phyloP scores from a whole-genome alignment of 2,329 filamentous ascomycete species.

The Colletotrichum sp. region DNA sequence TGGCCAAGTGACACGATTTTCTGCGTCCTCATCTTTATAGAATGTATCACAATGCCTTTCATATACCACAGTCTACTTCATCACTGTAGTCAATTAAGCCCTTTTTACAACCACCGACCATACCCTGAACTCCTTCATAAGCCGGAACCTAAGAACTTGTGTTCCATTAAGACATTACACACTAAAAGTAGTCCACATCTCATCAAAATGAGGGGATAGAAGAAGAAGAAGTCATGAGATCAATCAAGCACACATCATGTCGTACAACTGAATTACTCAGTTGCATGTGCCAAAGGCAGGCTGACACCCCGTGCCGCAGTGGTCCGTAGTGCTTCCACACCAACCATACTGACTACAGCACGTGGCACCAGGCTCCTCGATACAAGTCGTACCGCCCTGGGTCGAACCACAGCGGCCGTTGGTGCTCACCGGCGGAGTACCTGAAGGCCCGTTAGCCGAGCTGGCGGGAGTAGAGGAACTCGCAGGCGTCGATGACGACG shows the following conservation, averaged over 20 bases:
- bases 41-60: neutral
- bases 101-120: neutral
- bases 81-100: neutral
- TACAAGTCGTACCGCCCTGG: slow-evolving; percentile 27
- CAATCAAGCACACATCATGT: neutral
- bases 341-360: slow-evolving; percentile 27
- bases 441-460: neutral
- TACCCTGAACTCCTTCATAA: neutral
- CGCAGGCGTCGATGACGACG: neutral
- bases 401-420: slow-evolving; percentile 32
- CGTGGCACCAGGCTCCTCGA: slow-evolving; percentile 21
- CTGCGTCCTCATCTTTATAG: neutral
- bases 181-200: neutral
- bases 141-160: neutral
- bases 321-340: slow-evolving; percentile 24
- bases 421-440: slow-evolving; percentile 14
- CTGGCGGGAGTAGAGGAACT: neutral
- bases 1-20: neutral
- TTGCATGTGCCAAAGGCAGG: slow-evolving; percentile 16
- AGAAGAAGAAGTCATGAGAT: neutral
- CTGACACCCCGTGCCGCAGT: slow-evolving; percentile 23
- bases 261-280: neutral
- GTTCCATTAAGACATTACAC: slow-evolving; percentile 2
- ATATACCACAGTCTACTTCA: neutral
- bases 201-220: neutral